Base-by-base conservation (phyloP, 2,329 filamentous ascomycete genomes). In the Cladorrhinum sp. region DNA sequence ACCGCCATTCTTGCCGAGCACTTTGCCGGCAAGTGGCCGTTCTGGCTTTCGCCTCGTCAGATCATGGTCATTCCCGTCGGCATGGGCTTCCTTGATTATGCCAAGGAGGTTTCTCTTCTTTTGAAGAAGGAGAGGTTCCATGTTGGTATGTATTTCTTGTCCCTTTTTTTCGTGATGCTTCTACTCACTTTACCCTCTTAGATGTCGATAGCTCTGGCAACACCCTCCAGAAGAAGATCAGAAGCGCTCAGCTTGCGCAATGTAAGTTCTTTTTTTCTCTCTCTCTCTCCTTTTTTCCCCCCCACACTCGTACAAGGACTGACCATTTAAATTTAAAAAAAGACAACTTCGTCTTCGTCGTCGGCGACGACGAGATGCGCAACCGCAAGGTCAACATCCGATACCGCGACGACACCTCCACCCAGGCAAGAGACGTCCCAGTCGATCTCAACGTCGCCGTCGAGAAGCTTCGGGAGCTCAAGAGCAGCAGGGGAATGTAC, bases 221-320 rank as follows among this genome's bases (percentile, higher is more conserved):
- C 77, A 95, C 90, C 6, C 86, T 95, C 77, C 88, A 92, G 74
- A 94, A 95, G 84, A 95, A 95, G 85, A 92, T 95, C 67, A 87
- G 90, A 68, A 92, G 84, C 59, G 91, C 87, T 14, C 91, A 95
- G 76, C 75, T 94, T 69, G 82, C 87, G 57, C 88, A 92, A 75
- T 94, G 93, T 79, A 93, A 93, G 79, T 92, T 90, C 75, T 90
- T 92, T 69, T 90, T 93, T 70, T 56, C 20, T n/a, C 55, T 28
- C 16, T 5, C 39, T 1, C 36, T 33, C 16, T 18, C 64, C 8
- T 12, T 16, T 36, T n/a, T 28, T n/a, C n/a, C n/a, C n/a, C n/a
- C n/a, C n/a, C n/a, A n/a, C n/a, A n/a, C n/a, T n/a, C n/a, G n/a
- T n/a, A n/a, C n/a, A n/a, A n/a, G n/a, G n/a, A n/a, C n/a, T n/a